These are phyloP conservation scores for Colletotrichum sp. DNA, from an alignment of 2,329 filamentous ascomycete species.

Conservation along the genomic window DNA sequence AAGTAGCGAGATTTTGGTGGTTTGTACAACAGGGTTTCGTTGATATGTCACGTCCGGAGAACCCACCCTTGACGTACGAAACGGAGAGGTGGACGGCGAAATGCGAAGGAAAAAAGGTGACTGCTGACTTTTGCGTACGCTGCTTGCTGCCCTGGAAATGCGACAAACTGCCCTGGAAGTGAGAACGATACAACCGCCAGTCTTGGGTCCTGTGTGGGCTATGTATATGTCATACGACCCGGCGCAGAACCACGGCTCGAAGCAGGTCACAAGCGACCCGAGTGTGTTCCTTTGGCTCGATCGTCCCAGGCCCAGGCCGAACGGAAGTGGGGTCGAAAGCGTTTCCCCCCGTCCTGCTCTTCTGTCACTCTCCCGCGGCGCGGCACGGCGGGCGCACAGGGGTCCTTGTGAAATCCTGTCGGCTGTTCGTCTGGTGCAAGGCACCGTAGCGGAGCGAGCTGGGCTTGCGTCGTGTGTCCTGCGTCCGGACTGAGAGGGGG, in stretches of 20 bases:
- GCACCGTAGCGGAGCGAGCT: background rate
- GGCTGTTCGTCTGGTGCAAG: background rate
- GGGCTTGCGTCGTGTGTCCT: background rate
- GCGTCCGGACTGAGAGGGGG: background rate
- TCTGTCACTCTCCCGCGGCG: background rate
- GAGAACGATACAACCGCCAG: background rate
- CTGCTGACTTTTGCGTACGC: background rate
- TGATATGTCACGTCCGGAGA: background rate
- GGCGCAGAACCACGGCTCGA: background rate
- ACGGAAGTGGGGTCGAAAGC: background rate
- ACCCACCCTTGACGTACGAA: background rate
- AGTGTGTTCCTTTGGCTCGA: background rate
- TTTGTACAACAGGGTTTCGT: background rate
- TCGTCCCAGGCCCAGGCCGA: background rate
- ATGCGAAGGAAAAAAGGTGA: background rate
- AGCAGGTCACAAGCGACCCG: background rate
- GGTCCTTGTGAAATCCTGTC: background rate
- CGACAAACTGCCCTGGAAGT: background rate
- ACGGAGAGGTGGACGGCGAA: background rate
- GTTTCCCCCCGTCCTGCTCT: background rate
- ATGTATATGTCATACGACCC: slow-evolving; percentile 18
- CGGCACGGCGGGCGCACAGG: background rate
- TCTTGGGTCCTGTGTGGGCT: slow-evolving; percentile 2
- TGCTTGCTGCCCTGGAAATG: background rate
- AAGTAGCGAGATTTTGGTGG: background rate